These are phyloP conservation scores for Vigna trinervia DNA, from an alignment of 306 rosid species.

Conservation along the genomic window DNA sequence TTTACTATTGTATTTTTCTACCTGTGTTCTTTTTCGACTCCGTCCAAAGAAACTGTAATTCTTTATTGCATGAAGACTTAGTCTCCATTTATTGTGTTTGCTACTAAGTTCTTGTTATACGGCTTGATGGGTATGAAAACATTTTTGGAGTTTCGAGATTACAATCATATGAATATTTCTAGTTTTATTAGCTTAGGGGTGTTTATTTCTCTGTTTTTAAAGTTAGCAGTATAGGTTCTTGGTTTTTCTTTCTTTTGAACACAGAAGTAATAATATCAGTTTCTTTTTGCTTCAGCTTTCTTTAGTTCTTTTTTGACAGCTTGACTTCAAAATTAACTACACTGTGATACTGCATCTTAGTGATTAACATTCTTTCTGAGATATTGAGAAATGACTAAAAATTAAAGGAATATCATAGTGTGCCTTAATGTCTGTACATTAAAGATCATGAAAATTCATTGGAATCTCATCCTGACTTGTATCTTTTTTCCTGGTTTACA, in stretches of 20 bases:
- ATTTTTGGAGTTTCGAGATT: constrained; percentile 1
- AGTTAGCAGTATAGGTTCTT: too few species aligned
- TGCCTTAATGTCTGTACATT: background rate
- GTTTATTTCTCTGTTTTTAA: too few species aligned
- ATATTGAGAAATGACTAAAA: background rate
- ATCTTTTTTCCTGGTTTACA: constrained; percentile 51
- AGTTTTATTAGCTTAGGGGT: too few species aligned
- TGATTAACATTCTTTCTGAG: background rate
- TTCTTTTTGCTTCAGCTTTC: too few species aligned
- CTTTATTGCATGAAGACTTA: constrained; percentile 14
- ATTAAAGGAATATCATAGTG: background rate
- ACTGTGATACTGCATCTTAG: background rate
- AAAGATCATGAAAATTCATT: constrained; percentile 17
- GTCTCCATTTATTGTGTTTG: constrained; percentile 9
- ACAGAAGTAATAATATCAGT: too few species aligned
- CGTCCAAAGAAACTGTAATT: background rate
- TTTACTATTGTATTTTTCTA: background rate
- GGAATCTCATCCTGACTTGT: constrained; percentile 9
- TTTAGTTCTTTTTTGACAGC: too few species aligned
- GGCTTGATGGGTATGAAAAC: background rate
- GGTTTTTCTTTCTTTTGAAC: too few species aligned
- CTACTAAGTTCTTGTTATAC: constrained; percentile 6
- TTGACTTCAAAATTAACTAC: constrained; percentile 13
- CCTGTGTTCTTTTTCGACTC: background rate
- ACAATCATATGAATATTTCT: background rate